A percentile compares a stretch with the other conserved stretches of the same genome.
Evolutionary conservation across 2,329 filamentous ascomycete species (phyloP).

Genomic region (Colletotrichum eleusines): DNA sequence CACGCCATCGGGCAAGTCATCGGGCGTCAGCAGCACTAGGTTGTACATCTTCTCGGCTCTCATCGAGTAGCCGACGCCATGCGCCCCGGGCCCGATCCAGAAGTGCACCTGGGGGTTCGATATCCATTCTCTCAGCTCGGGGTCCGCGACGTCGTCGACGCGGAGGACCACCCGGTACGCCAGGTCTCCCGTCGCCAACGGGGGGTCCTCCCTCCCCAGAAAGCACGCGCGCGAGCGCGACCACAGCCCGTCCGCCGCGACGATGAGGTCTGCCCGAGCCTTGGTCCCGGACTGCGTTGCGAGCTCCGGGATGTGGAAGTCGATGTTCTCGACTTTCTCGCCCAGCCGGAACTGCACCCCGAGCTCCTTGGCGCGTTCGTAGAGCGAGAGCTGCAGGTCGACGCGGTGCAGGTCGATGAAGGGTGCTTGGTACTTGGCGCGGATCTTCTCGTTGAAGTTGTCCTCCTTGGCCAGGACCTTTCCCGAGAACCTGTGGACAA

Average conservation of each 20-base stretch:
- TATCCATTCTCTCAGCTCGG: constrained; percentile 64
- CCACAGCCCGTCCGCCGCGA: constrained; percentile 75
- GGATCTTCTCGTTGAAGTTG: constrained; percentile 65
- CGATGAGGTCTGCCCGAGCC: constrained; percentile 65
- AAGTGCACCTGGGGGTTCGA: constrained; percentile 65
- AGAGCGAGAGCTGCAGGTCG: constrained; percentile 68
- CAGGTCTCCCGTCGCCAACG: constrained; percentile 71
- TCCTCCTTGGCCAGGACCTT: constrained; percentile 62
- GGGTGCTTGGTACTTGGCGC: constrained; percentile 66
- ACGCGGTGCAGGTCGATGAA: constrained; percentile 73
- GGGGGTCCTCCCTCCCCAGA: constrained; percentile 59
- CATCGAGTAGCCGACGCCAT: constrained; percentile 73
- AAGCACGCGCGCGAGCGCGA: constrained; percentile 66
- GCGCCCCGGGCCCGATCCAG: constrained; percentile 73
- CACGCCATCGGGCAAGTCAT: constrained; percentile 68
- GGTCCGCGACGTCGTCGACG: constrained; percentile 64
- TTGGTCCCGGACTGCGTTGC: constrained; percentile 53
- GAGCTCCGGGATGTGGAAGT: constrained; percentile 60
- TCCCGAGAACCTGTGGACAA: constrained; percentile 66
- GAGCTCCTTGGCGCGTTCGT: constrained; percentile 62
- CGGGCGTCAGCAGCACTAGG: constrained; percentile 74
- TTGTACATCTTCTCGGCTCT: constrained; percentile 72
- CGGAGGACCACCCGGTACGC: constrained; percentile 72
- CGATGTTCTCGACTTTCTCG: constrained; percentile 59
- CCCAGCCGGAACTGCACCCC: constrained; percentile 65